These are phyloP conservation scores for Trypethelium eluteriae DNA, from an alignment of 495 filamentous ascomycete species.

Conservation along the genomic window DNA sequence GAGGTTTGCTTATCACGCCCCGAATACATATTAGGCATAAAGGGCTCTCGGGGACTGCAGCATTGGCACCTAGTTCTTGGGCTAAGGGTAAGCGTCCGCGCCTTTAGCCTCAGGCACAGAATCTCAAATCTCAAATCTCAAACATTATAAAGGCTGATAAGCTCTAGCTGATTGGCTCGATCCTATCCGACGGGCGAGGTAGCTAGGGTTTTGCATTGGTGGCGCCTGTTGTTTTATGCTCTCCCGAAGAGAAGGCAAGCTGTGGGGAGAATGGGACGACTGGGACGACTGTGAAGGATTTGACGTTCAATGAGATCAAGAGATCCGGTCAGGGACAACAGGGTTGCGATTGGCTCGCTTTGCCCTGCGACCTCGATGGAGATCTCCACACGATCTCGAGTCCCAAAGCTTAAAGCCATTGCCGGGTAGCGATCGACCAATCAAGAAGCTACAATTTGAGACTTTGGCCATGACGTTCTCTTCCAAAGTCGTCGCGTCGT, in stretches of 20 bases:
- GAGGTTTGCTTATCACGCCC: not conserved
- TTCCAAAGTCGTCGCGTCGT: no score
- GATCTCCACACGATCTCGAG: not conserved
- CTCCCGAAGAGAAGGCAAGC: not conserved
- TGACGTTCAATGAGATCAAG: not conserved
- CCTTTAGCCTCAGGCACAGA: not conserved
- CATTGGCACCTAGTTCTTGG: not conserved
- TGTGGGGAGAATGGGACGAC: not conserved
- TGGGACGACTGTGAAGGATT: not conserved
- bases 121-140: not conserved
- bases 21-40: not conserved
- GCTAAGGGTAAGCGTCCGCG: not conserved
- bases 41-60: not conserved
- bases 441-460: not conserved
- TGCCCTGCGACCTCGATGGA: not conserved
- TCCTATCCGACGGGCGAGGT: not conserved
- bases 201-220: not conserved
- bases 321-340: not conserved
- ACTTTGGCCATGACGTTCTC: not conserved
- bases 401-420: not conserved
- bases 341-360: not conserved
- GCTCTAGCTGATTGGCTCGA: not conserved
- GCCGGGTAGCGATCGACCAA: not conserved
- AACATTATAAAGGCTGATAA: not conserved
- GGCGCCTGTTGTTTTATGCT: not conserved